Evolutionary conservation across 371 early-diverging fungal genomes (phyloP), one percentile per base, ranked within the genome.

Genomic region (Nematocida sp.): DNA sequence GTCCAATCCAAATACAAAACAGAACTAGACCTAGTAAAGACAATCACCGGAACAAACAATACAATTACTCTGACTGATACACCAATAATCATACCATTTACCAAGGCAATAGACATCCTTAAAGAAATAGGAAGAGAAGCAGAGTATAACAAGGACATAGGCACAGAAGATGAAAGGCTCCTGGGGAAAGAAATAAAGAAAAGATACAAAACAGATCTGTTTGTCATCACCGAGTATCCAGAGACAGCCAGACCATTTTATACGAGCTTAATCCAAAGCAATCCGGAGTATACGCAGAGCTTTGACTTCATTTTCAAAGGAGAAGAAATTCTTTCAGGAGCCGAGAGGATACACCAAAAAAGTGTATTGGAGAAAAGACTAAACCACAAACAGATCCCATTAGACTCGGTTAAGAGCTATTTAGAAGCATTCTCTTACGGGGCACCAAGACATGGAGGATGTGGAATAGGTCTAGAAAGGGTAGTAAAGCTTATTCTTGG

Each of bases 221-320:
- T 91, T 86, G 93, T 95, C 81, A 85, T 96, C 61, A 95, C 94
- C 87, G 96, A 96, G 85, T 99, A 96, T 89, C 99, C 99, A 40
- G 84, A 90, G 65, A 87, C 82, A 2, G 89, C 93, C 29, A 88
- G 98, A 57, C 95, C 99, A 31, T 97, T 98, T 88, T 99, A 99
- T 87, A 99, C 98, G 29, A 95, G 67, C 31, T 70, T 94, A 91
- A 21, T 53, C 37, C 67, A 57, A 9, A 92, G 93, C 35, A 92
- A 94, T 84, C 46, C 43, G 4, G 49, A 54, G 61, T 93, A 92
- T 85, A 91, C 94, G 77, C 94, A 95, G 88, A 95, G 96, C 25
- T 97, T 95, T 84, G 99, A 99, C 86, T 94, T 99, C 85, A 98
- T 99, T 86, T 88, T 97, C 84, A 88, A 96, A 65, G 97, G 97